A percentile compares a stretch with the other conserved stretches of the same genome.
Evolutionary conservation across 139 green algal genomes (phyloP).

Genomic region (Desmodesmus armatus): DNA sequence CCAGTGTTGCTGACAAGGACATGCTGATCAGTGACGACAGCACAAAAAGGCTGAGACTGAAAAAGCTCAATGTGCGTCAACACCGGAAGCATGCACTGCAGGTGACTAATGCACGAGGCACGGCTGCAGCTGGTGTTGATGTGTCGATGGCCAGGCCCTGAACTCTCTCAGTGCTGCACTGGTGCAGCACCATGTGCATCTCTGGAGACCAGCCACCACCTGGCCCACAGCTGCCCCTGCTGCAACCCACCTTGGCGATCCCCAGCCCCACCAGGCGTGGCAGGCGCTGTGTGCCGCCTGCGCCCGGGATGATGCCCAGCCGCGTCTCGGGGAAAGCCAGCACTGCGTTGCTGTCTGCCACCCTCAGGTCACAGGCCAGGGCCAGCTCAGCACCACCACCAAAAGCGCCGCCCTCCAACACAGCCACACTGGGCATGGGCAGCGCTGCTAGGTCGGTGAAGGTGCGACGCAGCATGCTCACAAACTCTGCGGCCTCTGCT

Average conservation of each 20-base stretch:
- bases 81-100: too few species aligned
- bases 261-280: slow-evolving; percentile 76
- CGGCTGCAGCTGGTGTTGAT: too few species aligned
- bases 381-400: slow-evolving; percentile 89
- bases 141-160: too few species aligned
- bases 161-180: neutral
- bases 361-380: slow-evolving; percentile 84
- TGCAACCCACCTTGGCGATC: slow-evolving; percentile 66
- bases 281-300: slow-evolving; percentile 87
- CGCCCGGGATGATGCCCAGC: slow-evolving; percentile 90
- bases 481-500: slow-evolving; percentile 77
- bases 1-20: too few species aligned
- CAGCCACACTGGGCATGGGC: slow-evolving; percentile 78
- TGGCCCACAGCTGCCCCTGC: neutral
- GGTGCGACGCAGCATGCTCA: slow-evolving; percentile 68
- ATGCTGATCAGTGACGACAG: too few species aligned
- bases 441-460: slow-evolving; percentile 75
- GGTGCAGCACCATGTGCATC: neutral
- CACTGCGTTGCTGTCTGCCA: slow-evolving; percentile 41
- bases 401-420: slow-evolving; percentile 77
- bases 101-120: too few species aligned
- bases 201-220: neutral
- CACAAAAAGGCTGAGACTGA: too few species aligned
- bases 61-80: neutral
- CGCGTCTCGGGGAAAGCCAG: slow-evolving; percentile 52